Conservation (phyloP, 148 eudicot genomes). For the Camellia lanceoleosa region DNA sequence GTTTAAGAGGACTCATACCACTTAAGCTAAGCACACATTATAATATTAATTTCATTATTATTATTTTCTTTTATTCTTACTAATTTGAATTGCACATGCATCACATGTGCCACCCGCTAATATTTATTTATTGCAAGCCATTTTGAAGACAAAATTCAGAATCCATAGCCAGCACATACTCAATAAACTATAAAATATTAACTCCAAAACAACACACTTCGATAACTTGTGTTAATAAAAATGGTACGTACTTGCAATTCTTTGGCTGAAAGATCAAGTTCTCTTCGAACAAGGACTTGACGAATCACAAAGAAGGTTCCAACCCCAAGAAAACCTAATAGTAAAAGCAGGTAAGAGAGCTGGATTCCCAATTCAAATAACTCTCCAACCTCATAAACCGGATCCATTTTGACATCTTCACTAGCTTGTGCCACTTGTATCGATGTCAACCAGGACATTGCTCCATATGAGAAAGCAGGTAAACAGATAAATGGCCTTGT, state of each 20-base stretch:
- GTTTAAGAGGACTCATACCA: too few relatives aligned
- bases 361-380: constrained; percentile 92
- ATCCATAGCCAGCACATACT: background rate
- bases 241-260: constrained; percentile 68
- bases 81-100: too few relatives aligned
- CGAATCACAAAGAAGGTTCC: constrained; percentile 88
- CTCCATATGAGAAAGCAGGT: constrained; percentile 39
- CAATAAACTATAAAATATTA: background rate
- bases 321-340: constrained; percentile 77
- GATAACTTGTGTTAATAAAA: background rate
- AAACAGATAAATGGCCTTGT: constrained; percentile 22
- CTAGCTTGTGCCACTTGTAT: constrained; percentile 56
- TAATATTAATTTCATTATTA: too few relatives aligned
- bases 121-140: too few relatives aligned
- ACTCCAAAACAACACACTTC: background rate
- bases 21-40: too few relatives aligned
- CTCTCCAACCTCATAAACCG: constrained; percentile 77
- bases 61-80: too few relatives aligned
- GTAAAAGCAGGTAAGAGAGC: constrained; percentile 76
- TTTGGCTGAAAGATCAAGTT: constrained; percentile 97
- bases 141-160: too few relatives aligned
- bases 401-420: constrained; percentile 41
- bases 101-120: too few relatives aligned
- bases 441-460: constrained; percentile 50
- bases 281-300: constrained; percentile 92